Evolutionary conservation across 2,329 filamentous ascomycete species (phyloP), one percentile per base, ranked within the genome.

Genomic region (Penicillium concentricum): DNA sequence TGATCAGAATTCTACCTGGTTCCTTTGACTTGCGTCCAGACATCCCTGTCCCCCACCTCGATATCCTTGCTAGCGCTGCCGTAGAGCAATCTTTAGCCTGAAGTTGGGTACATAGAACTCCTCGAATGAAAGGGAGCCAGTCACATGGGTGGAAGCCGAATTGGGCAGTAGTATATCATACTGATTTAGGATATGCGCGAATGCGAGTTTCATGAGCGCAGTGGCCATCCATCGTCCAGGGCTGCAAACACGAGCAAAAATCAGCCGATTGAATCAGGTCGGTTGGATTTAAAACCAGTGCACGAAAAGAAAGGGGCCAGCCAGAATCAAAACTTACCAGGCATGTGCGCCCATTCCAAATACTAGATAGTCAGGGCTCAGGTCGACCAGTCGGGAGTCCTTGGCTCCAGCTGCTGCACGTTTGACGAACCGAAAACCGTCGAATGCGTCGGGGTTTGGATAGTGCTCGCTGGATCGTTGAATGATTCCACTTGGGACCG

Each of bases 61-160:
- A 28, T 20, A 24, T 32, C 22, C 60, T 61, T 10, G 78, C 55
- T 9, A 65, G 71, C 26, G 77, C 58, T 53, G 77, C 72, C n/a
- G 54, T 43, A 59, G 70, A 32, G 15, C 71, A 65, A 38, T 48
- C 39, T 58, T 56, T 3, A 80, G 26, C 5, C 56, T 55, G 12
- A 66, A 64, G 43, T 66, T 62, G 15, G 64, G 64, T 24, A 66
- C 64, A 48, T 61, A 62, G 38, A 66, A 65, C 49, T 66, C 64
- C 59, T 65, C 62, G 22, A 66, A 62, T 8, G 64, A 66, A 52
- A 66, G 54, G n/a, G 61, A 61, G 3, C 61, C 59, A 10, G 55
- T 59, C 43, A 66, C 42, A 4, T 56, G 37, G 1, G 16, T 46
- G 1, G 42, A 35, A 16, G n/a, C 45, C 10, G 48, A 58, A 34